Evolutionary conservation across 768 basidiomycete genomes (phyloP).

Genomic region (Tephrocybe sp.): DNA sequence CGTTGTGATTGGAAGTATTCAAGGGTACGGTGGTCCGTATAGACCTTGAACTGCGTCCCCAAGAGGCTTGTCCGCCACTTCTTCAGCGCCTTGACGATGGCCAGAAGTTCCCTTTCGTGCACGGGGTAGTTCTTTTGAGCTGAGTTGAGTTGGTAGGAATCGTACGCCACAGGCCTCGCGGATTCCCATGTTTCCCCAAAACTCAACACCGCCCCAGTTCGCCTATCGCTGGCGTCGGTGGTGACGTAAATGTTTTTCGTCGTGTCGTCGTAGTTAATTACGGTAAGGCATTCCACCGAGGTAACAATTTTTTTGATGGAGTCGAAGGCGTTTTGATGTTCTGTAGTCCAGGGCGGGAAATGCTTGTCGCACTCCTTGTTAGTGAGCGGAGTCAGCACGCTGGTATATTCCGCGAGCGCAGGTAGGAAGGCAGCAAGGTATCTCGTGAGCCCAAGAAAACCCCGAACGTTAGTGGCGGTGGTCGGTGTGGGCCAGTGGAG

Average conservation of each 20-base stretch:
- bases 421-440: conserved; percentile 23
- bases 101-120: conserved; percentile 34
- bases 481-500: background rate
- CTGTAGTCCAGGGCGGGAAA: conserved; percentile 22
- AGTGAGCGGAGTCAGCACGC: conserved; percentile 16
- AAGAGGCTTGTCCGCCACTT: conserved; percentile 25
- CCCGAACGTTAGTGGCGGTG: background rate
- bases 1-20: conserved; percentile 27
- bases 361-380: conserved; percentile 13
- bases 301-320: conserved; percentile 27
- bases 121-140: conserved; percentile 13
- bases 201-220: conserved; percentile 15
- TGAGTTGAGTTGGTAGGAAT: background rate
- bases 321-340: conserved; percentile 25
- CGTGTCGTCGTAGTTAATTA: conserved; percentile 28
- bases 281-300: conserved; percentile 21
- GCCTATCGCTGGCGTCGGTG: background rate
- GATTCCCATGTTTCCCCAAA: conserved; percentile 4
- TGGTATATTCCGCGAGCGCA: conserved; percentile 19
- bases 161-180: conserved; percentile 2
- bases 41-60: conserved; percentile 17
- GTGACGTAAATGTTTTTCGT: conserved; percentile 11
- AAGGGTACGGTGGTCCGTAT: conserved; percentile 15
- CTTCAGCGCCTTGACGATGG: conserved; percentile 28
- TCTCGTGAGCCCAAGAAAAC: conserved; percentile 10